Percentiles rank a stretch among this genome's conserved stretches.
These are phyloP conservation scores for Diversispora epigaea DNA, from an alignment of 192 early-diverging fungal species.

Conservation along the genomic window DNA sequence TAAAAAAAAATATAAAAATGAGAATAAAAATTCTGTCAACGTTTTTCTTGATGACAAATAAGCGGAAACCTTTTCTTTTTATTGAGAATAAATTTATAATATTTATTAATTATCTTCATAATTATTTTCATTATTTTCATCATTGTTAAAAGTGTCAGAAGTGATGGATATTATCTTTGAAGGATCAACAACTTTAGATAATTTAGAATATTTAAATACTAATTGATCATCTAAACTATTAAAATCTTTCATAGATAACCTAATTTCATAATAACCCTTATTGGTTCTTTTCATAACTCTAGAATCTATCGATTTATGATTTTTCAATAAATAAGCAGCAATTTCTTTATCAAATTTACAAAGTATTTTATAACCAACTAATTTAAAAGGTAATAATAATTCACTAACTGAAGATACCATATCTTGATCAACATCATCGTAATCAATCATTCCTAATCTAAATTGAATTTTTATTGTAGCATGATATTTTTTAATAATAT, in stretches of 20 bases:
- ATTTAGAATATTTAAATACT: not conserved
- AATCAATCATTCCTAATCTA: not conserved
- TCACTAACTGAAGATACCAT: not conserved
- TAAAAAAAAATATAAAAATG: no score
- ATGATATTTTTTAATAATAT: not conserved
- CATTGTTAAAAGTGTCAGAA: no score
- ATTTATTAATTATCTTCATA: no score
- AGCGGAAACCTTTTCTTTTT: no score
- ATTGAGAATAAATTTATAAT: no score
- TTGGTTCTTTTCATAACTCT: not conserved
- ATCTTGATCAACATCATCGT: not conserved
- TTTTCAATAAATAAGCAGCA: not conserved
- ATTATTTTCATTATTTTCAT: no score
- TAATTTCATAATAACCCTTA: not conserved
- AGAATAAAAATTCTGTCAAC: no score
- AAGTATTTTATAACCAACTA: not conserved
- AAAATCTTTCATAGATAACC: not conserved
- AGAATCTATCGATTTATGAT: not conserved
- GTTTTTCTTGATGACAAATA: no score
- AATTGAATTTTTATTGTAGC: not conserved
- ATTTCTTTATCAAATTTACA: not conserved
- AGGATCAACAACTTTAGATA: not conserved
- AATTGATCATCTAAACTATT: not conserved
- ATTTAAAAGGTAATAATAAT: not conserved
- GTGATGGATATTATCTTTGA: not conserved